Conservation (phyloP, 2,329 filamentous ascomycete genomes). For the Trichoderma sp. region DNA sequence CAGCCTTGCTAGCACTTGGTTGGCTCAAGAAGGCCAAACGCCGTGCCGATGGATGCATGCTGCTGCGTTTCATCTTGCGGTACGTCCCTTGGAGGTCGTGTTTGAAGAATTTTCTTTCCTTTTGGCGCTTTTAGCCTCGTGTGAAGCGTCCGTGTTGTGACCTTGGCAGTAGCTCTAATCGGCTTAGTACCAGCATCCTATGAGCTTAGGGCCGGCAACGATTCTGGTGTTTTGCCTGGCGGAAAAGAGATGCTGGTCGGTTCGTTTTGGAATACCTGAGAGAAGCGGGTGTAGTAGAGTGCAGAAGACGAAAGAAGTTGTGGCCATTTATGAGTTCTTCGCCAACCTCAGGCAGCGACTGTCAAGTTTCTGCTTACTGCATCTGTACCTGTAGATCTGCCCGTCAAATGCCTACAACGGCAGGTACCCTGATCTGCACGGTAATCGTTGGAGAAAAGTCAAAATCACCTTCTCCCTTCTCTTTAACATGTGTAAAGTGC, state of each 20-base stretch:
- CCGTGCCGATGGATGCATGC: neutral
- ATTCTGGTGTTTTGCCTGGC: neutral
- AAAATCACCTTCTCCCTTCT: neutral
- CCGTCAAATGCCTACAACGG: neutral
- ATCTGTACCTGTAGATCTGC: neutral
- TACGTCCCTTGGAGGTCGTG: neutral
- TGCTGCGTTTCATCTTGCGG: neutral
- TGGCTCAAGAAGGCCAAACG: neutral
- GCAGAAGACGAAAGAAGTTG: neutral
- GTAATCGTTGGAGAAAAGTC: neutral
- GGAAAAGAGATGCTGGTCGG: neutral
- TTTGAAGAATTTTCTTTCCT: neutral
- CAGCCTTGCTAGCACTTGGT: neutral
- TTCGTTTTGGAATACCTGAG: neutral
- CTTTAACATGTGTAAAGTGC: neutral
- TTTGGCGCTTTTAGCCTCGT: neutral
- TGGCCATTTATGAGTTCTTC: too few relatives aligned
- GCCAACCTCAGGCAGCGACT: neutral
- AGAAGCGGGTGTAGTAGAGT: neutral
- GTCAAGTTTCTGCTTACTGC: neutral
- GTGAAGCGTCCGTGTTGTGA: neutral
- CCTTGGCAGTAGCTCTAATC: neutral
- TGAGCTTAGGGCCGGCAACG: slow-evolving; percentile 3
- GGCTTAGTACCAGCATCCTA: neutral
- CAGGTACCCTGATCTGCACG: neutral